Base-by-base conservation (phyloP, 768 basidiomycete species). In the Termitomyces sp. region DNA sequence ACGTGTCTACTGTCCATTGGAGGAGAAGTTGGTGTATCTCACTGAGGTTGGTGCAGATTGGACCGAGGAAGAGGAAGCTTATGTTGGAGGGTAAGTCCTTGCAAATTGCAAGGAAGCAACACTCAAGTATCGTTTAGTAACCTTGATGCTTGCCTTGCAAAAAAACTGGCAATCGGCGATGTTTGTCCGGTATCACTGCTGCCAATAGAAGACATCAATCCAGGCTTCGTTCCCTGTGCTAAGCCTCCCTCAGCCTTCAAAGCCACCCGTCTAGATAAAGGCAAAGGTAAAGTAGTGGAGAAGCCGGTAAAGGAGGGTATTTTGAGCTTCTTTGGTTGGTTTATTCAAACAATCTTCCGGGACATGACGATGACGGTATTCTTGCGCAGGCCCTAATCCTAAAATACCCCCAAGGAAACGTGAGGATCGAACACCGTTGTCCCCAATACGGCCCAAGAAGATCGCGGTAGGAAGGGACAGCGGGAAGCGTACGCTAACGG, bases 191-290 rank as follows among this genome's bases (percentile, higher is more conserved):
- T 85, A 30, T 85, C 85, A 31, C 77, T 81, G 42, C 65, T 81
- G 48, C 82, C 86, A 2, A 92, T 96, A 78, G 71, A 78, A 31
- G 95, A 97, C 68, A 92, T 93, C 72, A 86, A 91, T 66, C 86
- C 89, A 15, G 66, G 68, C 9, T 91, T 81, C 68, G 67, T 73
- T 46, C 89, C 91, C 55, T 72, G 80, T 60, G 69, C 72, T 60
- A 86, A 81, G 67, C 66, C 76, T 45, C 67, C 72, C 57, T 64
- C 67, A 2, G 56, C 66, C 9, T 58, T 68, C 8, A 57, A 63
- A 11, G 61, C 61, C 13, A 65, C 49, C 50, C 60, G 65, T 31
- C 61, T 62, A 22, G 62, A 65, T 24, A 84, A 78, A 64, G 75
- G 72, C 36, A 86, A 86, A 66, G 79, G 74, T 30, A 85, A 81